Conservation (phyloP, 179 eudicot genomes). For the Actinidia polygama region DNA sequence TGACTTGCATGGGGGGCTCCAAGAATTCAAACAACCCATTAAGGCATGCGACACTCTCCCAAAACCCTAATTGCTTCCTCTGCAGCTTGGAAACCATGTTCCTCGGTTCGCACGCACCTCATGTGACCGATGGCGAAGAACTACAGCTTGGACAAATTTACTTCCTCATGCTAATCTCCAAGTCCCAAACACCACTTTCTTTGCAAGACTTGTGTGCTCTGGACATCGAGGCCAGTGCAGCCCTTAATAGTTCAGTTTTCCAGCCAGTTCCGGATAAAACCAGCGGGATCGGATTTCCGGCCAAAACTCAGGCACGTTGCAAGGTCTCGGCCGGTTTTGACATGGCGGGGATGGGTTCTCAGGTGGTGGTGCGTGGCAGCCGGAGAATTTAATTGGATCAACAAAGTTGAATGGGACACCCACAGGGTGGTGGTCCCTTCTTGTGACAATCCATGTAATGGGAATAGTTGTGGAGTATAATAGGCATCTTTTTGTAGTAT, state of each 20-base stretch:
- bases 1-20: conserved; percentile 43
- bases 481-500: too few relatives aligned
- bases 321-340: not conserved
- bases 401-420: conserved; percentile 19
- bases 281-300: not conserved
- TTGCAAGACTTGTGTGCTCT: conserved; percentile 64
- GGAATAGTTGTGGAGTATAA: not conserved
- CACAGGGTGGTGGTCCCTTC: conserved; percentile 13
- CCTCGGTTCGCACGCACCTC: conserved; percentile 37
- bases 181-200: conserved; percentile 41
- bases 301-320: not conserved
- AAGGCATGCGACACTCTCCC: conserved; percentile 46
- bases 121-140: conserved; percentile 37
- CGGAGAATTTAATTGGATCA: not conserved
- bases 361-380: not conserved
- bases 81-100: conserved; percentile 63
- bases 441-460: not conserved
- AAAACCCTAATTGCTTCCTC: conserved; percentile 47
- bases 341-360: not conserved
- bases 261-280: not conserved
- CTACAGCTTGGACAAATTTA: conserved; percentile 55
- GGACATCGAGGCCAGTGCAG: conserved; percentile 55
- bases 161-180: conserved; percentile 50
- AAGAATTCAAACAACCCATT: conserved; percentile 47
- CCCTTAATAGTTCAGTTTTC: conserved; percentile 6